Evolutionary conservation across 192 early-diverging fungal species (phyloP).

Genomic region (Podila horticola): DNA sequence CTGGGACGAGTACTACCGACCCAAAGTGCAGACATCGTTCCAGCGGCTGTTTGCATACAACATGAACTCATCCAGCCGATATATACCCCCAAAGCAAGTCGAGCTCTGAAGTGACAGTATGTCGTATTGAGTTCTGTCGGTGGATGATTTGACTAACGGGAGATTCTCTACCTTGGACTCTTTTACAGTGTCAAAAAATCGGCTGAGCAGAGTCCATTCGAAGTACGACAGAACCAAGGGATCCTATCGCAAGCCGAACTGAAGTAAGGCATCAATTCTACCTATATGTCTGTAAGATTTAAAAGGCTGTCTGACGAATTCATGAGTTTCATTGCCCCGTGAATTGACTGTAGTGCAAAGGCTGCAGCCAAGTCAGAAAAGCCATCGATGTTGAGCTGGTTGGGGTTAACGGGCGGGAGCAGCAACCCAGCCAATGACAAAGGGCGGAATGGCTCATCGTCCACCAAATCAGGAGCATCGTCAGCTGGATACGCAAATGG

Average conservation of each 20-base stretch:
- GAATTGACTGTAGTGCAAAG: constrained; percentile 12
- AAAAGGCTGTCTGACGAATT: neutral
- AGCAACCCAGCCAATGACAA: neutral
- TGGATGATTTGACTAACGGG: neutral
- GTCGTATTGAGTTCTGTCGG: neutral
- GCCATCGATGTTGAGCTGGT: constrained; percentile 43
- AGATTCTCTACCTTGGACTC: neutral
- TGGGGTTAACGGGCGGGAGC: constrained; percentile 18
- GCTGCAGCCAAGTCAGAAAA: constrained; percentile 37
- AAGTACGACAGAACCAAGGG: constrained; percentile 37
- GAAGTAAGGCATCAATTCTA: constrained; percentile 14
- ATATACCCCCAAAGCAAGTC: constrained; percentile 51
- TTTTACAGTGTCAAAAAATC: constrained; percentile 26
- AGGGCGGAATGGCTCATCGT: neutral
- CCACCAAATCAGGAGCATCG: neutral
- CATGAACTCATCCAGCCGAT: constrained; percentile 85
- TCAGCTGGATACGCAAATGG: constrained; percentile 14
- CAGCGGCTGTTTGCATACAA: constrained; percentile 82
- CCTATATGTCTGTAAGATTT: neutral
- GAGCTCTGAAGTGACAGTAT: neutral
- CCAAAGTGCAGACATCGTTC: constrained; percentile 79
- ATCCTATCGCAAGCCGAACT: constrained; percentile 34
- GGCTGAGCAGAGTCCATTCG: constrained; percentile 47
- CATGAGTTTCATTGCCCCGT: neutral
- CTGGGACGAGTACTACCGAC: constrained; percentile 92